Evolutionary conservation across 768 basidiomycete genomes (phyloP).

Genomic region (Mycena polygramma): DNA sequence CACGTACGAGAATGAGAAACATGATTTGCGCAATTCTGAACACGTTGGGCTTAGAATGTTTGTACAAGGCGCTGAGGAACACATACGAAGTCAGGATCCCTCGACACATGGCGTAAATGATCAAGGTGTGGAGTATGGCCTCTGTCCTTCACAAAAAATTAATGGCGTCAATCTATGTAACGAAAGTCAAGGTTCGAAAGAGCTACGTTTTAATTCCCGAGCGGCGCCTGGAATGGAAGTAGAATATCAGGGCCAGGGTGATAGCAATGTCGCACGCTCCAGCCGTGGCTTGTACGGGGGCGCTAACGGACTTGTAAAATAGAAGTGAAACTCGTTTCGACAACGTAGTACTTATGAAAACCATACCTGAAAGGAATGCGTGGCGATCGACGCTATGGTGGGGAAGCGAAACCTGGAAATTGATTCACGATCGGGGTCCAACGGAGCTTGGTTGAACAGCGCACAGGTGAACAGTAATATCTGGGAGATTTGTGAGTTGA

Average conservation of each 20-base stretch:
- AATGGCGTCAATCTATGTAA: no score
- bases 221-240: constrained; percentile 11
- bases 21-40: constrained; percentile 25
- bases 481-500: not conserved
- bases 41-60: not conserved
- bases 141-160: constrained; percentile 16
- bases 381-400: constrained; percentile 9
- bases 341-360: not conserved
- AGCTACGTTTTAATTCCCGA: not conserved
- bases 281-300: constrained; percentile 30
- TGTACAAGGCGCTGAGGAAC: not conserved
- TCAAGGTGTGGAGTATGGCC: constrained; percentile 19
- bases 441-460: not conserved
- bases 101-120: constrained; percentile 21
- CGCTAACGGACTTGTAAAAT: constrained; percentile 22
- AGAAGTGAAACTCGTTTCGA: no score
- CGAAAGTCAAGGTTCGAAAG: no score
- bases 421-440: no score
- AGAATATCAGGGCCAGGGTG: constrained; percentile 23
- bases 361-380: constrained; percentile 2
- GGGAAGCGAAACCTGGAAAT: constrained; percentile 19
- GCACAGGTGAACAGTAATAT: constrained; percentile 22
- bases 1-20: constrained; percentile 28
- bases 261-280: constrained; percentile 28
- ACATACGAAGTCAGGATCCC: constrained; percentile 26